Evolutionary conservation across 2,329 filamentous ascomycete genomes (phyloP), one percentile per base, ranked within the genome.

Genomic region (Teratosphaeria zuluensis): DNA sequence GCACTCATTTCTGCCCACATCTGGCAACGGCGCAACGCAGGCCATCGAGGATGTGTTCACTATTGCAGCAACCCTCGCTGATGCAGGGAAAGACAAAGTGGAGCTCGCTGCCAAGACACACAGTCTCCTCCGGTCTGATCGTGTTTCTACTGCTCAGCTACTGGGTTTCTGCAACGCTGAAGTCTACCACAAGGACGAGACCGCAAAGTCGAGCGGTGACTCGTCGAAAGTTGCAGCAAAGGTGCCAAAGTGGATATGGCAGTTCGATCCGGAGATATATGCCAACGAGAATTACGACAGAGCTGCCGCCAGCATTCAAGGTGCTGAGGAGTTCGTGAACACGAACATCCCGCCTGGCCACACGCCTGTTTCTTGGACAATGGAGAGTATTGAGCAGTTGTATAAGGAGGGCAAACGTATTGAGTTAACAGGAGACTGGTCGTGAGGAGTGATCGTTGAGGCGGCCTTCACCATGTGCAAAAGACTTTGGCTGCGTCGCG

Each of bases 11-110:
- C 65, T 82, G 4, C 80, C 80, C 0, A 81, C 79, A 0, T 80
- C 77, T 58, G 78, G 78, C 0, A 80, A 81, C 60, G 80, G 80
- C 1, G 79, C 80, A 1, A 79, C 78, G 48, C 78, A 82, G 64
- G 80, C 80, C 0, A 77, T 80, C 5, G 80, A 83, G 68, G 81
- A 81, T 64, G 78, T 73, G 0, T 75, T 74, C 9, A 76, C 77
- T 21, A 66, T 81, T 56, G 77, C 77, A 0, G 66, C 76, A 3
- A 78, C 76, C 61, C 65, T 80, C 55, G 72, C 74, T 56, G 62
- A 77, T n/a, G 74, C 73, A 12, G 74, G 74, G 4, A 76, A 74
- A 56, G 71, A 71, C 7, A 71, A 73, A 9, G 64, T 78, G 19
- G 66, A 72, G 1, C 56, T 54, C 14, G 64, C 65, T 2, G 63